Base-by-base conservation (phyloP, 352 stramenopile genomes). In the Phytophthora cactorum region DNA sequence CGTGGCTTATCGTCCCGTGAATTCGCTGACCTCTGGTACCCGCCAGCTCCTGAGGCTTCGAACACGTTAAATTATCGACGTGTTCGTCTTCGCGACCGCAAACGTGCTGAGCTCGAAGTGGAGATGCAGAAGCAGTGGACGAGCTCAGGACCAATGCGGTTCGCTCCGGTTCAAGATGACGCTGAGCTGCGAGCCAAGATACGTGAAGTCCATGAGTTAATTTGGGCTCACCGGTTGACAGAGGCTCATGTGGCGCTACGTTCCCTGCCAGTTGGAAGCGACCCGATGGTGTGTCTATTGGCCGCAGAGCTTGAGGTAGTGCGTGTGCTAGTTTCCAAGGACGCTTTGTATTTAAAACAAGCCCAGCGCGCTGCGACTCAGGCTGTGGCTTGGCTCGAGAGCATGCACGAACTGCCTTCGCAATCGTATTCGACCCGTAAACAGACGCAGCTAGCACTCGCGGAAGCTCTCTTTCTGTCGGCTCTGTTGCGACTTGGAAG, bases 291-390 rank as follows among this genome's bases (percentile, higher is more conserved):
- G 10, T 61, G 70, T 55, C 38, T 85, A 1, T 17, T 72, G 29
- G 39, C 45, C 1, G 69, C 66, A 25, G 77, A 83, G 63, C 36
- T 85, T 1, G 72, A 77, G n/a, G 34, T 59, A 1, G 47, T 78
- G 7, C 74, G 77, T 2, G 77, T 82, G 17, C 12, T 86, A 27
- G 53, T 77, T 22, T 86, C 77, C 17, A 79, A 80, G 29, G 77
- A 86, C 38, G 12, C 50, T 31, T 52, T 78, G 10, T 66, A 72
- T 4, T 7, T 65, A 1, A 74, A 74, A 11, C 63, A 69, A 11
- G 75, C 77, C 2, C 62, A 66, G 2, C 43, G 57, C 2, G 43
- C 29, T 2, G 75, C 63, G 6, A 72, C 57, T 3, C 72, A 73
- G 34, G 58, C 72, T 5, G 72, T 75, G 15, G 22, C 10, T 38